Conservation (phyloP, 2,329 filamentous ascomycete species). For the Botrytis deweyae region DNA sequence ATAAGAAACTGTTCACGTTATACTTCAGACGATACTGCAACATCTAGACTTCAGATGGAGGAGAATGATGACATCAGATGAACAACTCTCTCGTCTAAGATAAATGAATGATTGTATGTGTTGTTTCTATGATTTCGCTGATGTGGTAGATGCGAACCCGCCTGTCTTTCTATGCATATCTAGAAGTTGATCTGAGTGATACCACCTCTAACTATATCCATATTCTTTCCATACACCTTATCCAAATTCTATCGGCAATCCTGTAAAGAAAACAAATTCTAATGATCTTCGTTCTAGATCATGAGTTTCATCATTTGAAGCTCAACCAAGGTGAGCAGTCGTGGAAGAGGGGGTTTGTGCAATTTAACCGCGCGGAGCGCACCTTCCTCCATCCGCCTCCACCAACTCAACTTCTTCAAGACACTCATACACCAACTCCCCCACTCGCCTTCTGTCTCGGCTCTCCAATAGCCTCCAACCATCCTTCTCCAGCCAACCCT, state of each 20-base stretch:
- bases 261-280: not conserved
- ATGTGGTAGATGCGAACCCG: not conserved
- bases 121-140: not conserved
- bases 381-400: not conserved
- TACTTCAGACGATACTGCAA: not conserved
- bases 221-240: not conserved
- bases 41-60: not conserved
- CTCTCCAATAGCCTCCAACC: constrained; percentile 76
- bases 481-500: constrained; percentile 74
- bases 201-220: not conserved
- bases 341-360: not conserved
- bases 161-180: not conserved
- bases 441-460: constrained; percentile 65
- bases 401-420: too few relatives aligned
- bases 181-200: not conserved
- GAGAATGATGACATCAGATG: not conserved
- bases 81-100: not conserved
- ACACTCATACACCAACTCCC: constrained; percentile 16
- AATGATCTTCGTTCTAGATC: not conserved
- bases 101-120: not conserved
- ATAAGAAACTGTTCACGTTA: not conserved
- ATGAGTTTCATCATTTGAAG: not conserved
- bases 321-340: not conserved
- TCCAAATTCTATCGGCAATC: not conserved
- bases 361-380: constrained; percentile 13